These are phyloP conservation scores for Gnomoniopsis smithogilvyi DNA, from an alignment of 2,329 filamentous ascomycete genomes.

Conservation along the genomic window DNA sequence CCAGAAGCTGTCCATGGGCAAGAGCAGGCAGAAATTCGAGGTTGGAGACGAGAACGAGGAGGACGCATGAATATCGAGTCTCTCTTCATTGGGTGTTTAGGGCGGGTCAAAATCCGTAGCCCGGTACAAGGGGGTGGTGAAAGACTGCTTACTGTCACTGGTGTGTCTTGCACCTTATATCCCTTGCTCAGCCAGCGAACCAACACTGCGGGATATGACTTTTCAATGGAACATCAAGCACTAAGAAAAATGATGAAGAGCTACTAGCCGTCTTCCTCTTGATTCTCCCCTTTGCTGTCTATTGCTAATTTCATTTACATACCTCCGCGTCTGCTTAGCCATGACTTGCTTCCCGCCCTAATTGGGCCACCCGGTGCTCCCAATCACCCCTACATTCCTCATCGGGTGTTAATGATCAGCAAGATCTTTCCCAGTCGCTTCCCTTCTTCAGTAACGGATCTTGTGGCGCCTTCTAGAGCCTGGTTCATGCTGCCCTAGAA, in stretches of 20 bases:
- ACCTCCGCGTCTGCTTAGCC: slow-evolving; percentile 24
- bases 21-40: slow-evolving; percentile 83
- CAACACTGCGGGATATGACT: slow-evolving; percentile 16
- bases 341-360: background rate
- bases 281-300: slow-evolving; percentile 26
- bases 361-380: background rate
- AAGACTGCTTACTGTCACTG: slow-evolving; percentile 5
- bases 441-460: background rate
- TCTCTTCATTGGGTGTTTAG: slow-evolving; percentile 4
- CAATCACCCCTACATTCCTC: slow-evolving; percentile 18
- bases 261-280: slow-evolving; percentile 7
- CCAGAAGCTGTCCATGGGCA: slow-evolving; percentile 74
- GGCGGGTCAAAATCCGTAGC: background rate
- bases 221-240: slow-evolving; percentile 4
- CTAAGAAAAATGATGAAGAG: slow-evolving; percentile 5
- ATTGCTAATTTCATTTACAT: slow-evolving; percentile 40
- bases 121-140: slow-evolving; percentile 6
- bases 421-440: background rate
- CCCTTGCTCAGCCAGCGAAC: slow-evolving; percentile 18
- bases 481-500: slow-evolving; percentile 7
- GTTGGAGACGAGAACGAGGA: slow-evolving; percentile 70
- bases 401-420: background rate
- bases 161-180: slow-evolving; percentile 17
- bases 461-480: slow-evolving; percentile 8
- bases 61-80: slow-evolving; percentile 30